Evolutionary conservation across 352 stramenopile genomes (phyloP), one percentile per base, ranked within the genome.

Genomic region (Globisporangium irregulare): DNA sequence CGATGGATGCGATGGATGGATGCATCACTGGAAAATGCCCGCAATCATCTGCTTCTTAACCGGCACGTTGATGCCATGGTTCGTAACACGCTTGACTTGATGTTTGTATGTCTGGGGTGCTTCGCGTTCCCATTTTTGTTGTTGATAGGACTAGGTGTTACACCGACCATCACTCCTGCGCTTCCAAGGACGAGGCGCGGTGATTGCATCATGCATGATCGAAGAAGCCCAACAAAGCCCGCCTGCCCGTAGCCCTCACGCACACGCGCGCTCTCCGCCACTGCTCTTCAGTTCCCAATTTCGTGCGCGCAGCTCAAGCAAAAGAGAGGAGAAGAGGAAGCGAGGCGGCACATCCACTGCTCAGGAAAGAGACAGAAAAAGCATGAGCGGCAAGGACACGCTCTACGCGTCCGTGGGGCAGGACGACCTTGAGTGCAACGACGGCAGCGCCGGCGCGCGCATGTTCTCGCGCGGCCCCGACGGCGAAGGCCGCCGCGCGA

Each of bases 401-500:
- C 67, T 92, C 57, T 92, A 92, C 76, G 82, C 84, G 67, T 87
- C 81, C 57, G 77, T 92, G 53, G 76, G 74, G 43, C 84, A 92
- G 71, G 81, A 92, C 50, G 84, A 92, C 59, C 76, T 87, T 62
- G 81, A 92, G 66, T 75, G 61, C 77, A 74, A 72, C 62, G 80
- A 90, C 62, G 76, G 64, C 57, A 59, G 64, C 1, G 63, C 67
- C 22, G 68, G 60, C 38, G 32, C 69, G 43, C 78, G 74, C 53
- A 70, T 64, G 29, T 90, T 86, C 68, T 89, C 82, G 53, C 74
- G 59, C 55, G 84, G 84, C 9, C 82, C 82, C 2, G 80, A 87
- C 38, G 69, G 70, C 67, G 66, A 77, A 38, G 66, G 71, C 55
- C 80, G 79, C 22, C 81, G 82, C 59, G 76, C 68, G 38, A 59